phyloP scores from a whole-genome alignment of 495 filamentous ascomycete species.

The Penicillium diatomitis region DNA sequence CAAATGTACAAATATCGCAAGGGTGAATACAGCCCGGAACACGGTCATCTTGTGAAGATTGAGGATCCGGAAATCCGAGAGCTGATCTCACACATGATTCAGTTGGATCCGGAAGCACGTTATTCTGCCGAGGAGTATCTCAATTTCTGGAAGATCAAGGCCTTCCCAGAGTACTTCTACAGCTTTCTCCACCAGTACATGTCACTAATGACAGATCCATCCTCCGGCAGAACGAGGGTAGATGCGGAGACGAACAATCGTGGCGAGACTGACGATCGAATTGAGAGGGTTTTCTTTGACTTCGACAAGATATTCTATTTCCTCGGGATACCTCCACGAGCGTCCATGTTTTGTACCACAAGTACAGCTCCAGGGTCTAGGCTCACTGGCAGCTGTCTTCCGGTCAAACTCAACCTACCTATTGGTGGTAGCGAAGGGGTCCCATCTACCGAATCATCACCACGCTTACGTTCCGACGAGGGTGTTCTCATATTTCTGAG shows the following conservation, averaged over 20 bases:
- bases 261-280: conserved; percentile 82
- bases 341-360: neutral
- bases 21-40: conserved; percentile 82
- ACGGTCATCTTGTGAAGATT: conserved; percentile 72
- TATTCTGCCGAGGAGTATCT: conserved; percentile 94
- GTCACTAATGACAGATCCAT: conserved; percentile 91
- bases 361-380: conserved; percentile 7
- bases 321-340: conserved; percentile 41
- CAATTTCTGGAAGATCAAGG: conserved; percentile 81
- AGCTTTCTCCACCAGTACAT: conserved; percentile 96
- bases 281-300: conserved; percentile 83
- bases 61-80: conserved; percentile 80
- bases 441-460: conserved; percentile 30
- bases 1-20: conserved; percentile 91
- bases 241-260: conserved; percentile 56
- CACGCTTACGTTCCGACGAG: conserved; percentile 49
- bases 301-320: conserved; percentile 98
- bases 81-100: conserved; percentile 90
- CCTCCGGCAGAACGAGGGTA: conserved; percentile 58
- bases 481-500: conserved; percentile 89
- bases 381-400: conserved; percentile 43
- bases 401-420: conserved; percentile 82
- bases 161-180: conserved; percentile 94
- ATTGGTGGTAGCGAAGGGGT: conserved; percentile 59
- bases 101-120: conserved; percentile 79